Conservation (phyloP, 2,329 filamentous ascomycete genomes). For the Cryphonectria parasitica region DNA sequence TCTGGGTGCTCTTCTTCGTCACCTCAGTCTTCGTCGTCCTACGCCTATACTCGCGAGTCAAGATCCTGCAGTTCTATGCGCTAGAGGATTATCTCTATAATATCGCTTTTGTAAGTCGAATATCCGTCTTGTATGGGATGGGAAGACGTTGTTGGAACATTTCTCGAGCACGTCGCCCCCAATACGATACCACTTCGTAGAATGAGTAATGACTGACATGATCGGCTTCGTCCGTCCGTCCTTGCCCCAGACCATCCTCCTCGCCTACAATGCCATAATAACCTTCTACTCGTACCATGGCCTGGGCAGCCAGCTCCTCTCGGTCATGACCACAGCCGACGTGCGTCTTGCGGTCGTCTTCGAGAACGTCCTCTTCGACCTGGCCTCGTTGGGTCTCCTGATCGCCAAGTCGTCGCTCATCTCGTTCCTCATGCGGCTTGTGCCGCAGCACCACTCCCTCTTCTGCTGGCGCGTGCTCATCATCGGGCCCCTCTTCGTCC, state of each 20-base stretch:
- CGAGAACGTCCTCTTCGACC: slow-evolving; percentile 28
- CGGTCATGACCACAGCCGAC: slow-evolving; percentile 23
- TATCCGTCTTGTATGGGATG: not conserved
- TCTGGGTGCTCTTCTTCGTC: slow-evolving; percentile 27
- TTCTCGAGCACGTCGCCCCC: not conserved
- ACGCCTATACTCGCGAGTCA: slow-evolving; percentile 25
- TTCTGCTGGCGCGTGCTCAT: slow-evolving; percentile 22
- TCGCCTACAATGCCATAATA: slow-evolving; percentile 29
- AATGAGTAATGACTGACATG: not conserved
- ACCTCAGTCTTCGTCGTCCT: slow-evolving; percentile 27
- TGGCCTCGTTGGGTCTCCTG: slow-evolving; percentile 26
- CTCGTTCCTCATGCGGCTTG: slow-evolving; percentile 28
- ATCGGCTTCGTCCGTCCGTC: not conserved
- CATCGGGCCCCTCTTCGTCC: slow-evolving; percentile 28
- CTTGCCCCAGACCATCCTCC: slow-evolving; percentile 22
- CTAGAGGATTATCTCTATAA: slow-evolving; percentile 29
- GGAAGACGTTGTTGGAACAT: not conserved
- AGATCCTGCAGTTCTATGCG: slow-evolving; percentile 30
- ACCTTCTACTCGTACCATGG: slow-evolving; percentile 29
- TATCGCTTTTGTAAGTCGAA: slow-evolving; percentile 25
- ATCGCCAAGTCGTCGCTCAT: slow-evolving; percentile 27
- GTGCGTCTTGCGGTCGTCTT: slow-evolving; percentile 23
- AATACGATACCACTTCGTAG: not conserved
- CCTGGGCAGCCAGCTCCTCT: slow-evolving; percentile 27
- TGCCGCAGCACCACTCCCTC: slow-evolving; percentile 25